A percentile compares a stretch with the other conserved stretches of the same genome.
These are phyloP conservation scores for Rutstroemia sp. DNA, from an alignment of 2,329 filamentous ascomycete genomes.

Conservation along the genomic window DNA sequence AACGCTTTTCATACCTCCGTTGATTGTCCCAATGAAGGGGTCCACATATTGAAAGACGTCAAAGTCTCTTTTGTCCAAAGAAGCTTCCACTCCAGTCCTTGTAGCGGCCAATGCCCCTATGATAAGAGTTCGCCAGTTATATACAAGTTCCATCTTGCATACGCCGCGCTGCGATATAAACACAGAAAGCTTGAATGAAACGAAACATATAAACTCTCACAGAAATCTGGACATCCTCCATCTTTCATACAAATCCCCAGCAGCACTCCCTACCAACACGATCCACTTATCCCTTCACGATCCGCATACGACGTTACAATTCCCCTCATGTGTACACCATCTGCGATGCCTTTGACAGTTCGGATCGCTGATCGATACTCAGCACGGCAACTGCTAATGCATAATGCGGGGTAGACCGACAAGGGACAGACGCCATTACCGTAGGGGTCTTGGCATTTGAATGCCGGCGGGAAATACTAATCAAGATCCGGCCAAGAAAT, in stretches of 20 bases:
- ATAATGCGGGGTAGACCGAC: not conserved
- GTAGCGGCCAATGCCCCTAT: not conserved
- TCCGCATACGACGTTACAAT: slow-evolving; percentile 4
- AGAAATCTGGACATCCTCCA: not conserved
- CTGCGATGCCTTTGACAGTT: not conserved
- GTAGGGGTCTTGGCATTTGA: no score
- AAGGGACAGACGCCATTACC: slow-evolving; percentile 2
- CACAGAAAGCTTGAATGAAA: no score
- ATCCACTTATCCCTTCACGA: not conserved
- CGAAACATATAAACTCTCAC: not conserved
- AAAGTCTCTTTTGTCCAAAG: slow-evolving; percentile 11
- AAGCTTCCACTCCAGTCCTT: not conserved
- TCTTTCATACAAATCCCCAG: not conserved
- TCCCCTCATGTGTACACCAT: not conserved
- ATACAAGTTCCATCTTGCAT: not conserved
- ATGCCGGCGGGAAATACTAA: no score
- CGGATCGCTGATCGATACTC: not conserved
- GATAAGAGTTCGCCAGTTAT: not conserved
- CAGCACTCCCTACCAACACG: not conserved
- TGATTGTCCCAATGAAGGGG: slow-evolving; percentile 47
- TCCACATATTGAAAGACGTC: slow-evolving; percentile 38
- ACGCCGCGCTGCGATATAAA: not conserved
- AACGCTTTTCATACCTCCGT: slow-evolving; percentile 36
- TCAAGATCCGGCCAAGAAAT: no score
- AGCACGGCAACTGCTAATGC: not conserved